Conservation (phyloP, 2,329 filamentous ascomycete species). For the Aspergillus caelatus region DNA sequence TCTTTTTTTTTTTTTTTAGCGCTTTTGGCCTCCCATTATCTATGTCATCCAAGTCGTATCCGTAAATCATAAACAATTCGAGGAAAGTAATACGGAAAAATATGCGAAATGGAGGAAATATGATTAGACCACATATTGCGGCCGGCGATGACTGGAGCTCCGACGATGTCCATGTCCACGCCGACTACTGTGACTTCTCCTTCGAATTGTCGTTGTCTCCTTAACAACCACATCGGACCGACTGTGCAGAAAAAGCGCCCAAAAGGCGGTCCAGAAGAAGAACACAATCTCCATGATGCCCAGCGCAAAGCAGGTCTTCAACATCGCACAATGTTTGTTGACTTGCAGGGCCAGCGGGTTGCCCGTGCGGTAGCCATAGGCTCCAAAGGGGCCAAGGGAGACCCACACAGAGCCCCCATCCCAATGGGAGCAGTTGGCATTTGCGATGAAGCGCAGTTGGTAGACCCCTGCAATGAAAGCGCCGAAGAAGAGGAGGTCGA, state of each 20-base stretch:
- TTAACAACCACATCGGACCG: constrained; percentile 38
- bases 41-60: constrained; percentile 5
- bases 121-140: constrained; percentile 33
- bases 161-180: constrained; percentile 36
- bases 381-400: constrained; percentile 65
- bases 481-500: constrained; percentile 65
- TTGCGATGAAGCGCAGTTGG: constrained; percentile 58
- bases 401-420: constrained; percentile 55
- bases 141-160: constrained; percentile 32
- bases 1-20: background rate
- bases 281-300: constrained; percentile 85
- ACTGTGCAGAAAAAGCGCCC: constrained; percentile 59
- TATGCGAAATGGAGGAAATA: background rate
- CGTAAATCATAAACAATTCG: constrained; percentile 9
- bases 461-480: constrained; percentile 66
- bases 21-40: background rate
- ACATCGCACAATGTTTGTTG: constrained; percentile 83
- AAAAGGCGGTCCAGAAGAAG: constrained; percentile 75
- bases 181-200: constrained; percentile 39
- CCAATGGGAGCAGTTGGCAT: constrained; percentile 70
- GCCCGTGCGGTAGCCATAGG: constrained; percentile 51
- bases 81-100: background rate
- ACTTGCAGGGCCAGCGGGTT: constrained; percentile 56
- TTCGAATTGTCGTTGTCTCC: constrained; percentile 38
- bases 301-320: constrained; percentile 87